phyloP scores from a whole-genome alignment of 176 grass and related monocot genomes.

The Oryza nivara region DNA sequence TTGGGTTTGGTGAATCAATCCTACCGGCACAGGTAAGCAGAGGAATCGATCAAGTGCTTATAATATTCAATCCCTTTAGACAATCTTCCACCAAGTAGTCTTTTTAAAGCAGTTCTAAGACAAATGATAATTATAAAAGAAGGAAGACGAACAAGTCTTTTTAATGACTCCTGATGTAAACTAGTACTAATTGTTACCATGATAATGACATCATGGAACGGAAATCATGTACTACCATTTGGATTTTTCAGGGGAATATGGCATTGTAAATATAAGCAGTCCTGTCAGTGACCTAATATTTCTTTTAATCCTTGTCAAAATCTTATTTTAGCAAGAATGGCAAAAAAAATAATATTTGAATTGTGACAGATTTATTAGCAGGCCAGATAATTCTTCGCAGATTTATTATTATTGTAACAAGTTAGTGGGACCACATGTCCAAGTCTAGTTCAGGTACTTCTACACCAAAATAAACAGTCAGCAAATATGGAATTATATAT shows the following conservation, averaged over 20 bases:
- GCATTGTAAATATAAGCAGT: not conserved
- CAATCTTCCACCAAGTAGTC: conserved; percentile 41
- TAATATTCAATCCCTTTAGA: conserved; percentile 5
- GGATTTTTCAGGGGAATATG: not conserved
- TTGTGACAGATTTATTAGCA: not conserved
- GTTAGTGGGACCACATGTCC: not conserved
- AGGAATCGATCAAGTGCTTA: conserved; percentile 34
- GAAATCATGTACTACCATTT: not conserved
- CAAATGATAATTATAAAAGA: conserved; percentile 9
- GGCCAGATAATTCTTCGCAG: not conserved
- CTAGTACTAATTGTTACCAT: conserved; percentile 3
- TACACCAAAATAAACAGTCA: not conserved
- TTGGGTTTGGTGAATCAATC: conserved; percentile 51
- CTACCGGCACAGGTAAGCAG: conserved; percentile 45
- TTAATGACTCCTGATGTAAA: conserved; percentile 21
- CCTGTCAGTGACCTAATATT: not conserved
- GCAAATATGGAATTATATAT: not conserved
- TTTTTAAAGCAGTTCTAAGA: conserved; percentile 35
- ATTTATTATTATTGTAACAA: not conserved
- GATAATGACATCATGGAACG: not conserved
- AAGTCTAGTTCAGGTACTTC: too few relatives aligned
- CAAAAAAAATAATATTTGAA: not conserved
- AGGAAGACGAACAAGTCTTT: conserved; percentile 1
- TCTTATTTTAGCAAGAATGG: not conserved
- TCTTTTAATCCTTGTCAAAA: not conserved